These are phyloP conservation scores for Zostera marina DNA, from an alignment of 116 monocot species.

Conservation along the genomic window DNA sequence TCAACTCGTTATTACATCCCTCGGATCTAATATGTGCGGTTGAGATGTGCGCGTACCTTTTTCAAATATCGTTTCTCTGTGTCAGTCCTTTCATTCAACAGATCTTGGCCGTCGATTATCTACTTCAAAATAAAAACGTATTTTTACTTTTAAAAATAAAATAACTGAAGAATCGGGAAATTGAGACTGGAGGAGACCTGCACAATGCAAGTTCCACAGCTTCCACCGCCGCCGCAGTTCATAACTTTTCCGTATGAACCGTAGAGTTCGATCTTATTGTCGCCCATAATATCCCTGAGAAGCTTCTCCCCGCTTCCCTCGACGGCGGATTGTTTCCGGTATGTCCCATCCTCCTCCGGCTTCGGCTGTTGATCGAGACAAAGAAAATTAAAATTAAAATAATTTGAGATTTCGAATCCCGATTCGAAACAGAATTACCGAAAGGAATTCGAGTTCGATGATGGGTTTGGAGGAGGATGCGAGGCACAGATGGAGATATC, in stretches of 20 bases:
- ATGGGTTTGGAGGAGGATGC: slow-evolving; percentile 20
- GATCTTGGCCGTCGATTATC: slow-evolving; percentile 73
- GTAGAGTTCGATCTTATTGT: slow-evolving; percentile 82
- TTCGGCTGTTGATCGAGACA: slow-evolving; percentile 39
- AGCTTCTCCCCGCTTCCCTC: slow-evolving; percentile 77
- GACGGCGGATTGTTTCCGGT: slow-evolving; percentile 22
- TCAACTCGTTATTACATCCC: too few relatives aligned
- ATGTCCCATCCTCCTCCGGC: slow-evolving; percentile 39
- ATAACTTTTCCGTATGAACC: slow-evolving; percentile 76
- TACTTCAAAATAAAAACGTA: background rate
- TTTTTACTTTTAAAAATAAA: too few relatives aligned
- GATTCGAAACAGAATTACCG: slow-evolving; percentile 14
- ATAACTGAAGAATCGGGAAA: background rate
- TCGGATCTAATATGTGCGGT: background rate
- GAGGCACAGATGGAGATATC: background rate
- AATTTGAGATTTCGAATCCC: background rate
- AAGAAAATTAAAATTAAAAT: background rate
- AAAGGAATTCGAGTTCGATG: slow-evolving; percentile 72
- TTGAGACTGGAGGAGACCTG: slow-evolving; percentile 27
- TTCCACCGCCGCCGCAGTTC: slow-evolving; percentile 93
- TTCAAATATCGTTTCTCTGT: slow-evolving; percentile 64
- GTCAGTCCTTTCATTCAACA: slow-evolving; percentile 64
- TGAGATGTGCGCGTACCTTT: slow-evolving; percentile 25
- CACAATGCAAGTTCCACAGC: slow-evolving; percentile 90
- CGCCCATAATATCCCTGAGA: slow-evolving; percentile 58